Conservation (phyloP, 116 monocot genomes). For the Dioscorea cayenensis region DNA sequence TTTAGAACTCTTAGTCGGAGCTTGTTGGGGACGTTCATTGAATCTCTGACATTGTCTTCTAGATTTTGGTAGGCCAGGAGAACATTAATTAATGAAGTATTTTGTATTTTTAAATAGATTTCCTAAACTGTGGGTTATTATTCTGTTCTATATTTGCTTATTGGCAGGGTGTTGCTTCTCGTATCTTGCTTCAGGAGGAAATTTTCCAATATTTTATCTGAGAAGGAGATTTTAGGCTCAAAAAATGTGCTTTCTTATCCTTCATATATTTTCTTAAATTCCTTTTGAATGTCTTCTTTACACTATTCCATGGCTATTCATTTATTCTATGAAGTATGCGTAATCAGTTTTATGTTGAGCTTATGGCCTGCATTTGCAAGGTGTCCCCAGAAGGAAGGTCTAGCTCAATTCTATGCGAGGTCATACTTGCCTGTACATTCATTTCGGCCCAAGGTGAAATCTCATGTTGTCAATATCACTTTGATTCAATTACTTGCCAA, state of each 20-base stretch:
- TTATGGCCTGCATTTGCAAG: conserved; percentile 13
- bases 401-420: conserved; percentile 60
- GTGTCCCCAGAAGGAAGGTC: conserved; percentile 70
- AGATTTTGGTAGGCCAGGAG: conserved; percentile 62
- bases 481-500: background rate
- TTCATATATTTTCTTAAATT: background rate
- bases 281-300: background rate
- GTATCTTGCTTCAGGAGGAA: conserved; percentile 73
- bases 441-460: conserved; percentile 47
- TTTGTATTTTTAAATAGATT: background rate
- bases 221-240: conserved; percentile 87
- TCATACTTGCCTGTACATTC: conserved; percentile 33
- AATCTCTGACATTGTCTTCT: conserved; percentile 50
- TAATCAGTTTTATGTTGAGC: background rate
- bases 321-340: background rate
- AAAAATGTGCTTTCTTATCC: conserved; percentile 39
- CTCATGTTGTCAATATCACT: background rate
- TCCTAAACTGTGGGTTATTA: background rate
- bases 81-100: background rate
- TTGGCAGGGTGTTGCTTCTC: conserved; percentile 64
- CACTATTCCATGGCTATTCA: background rate
- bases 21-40: conserved; percentile 55
- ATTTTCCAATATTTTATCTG: conserved; percentile 51
- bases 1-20: conserved; percentile 25
- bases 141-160: conserved; percentile 2